phyloP scores from a whole-genome alignment of 371 early-diverging fungal genomes.

The Zancudomyces culisetae region DNA sequence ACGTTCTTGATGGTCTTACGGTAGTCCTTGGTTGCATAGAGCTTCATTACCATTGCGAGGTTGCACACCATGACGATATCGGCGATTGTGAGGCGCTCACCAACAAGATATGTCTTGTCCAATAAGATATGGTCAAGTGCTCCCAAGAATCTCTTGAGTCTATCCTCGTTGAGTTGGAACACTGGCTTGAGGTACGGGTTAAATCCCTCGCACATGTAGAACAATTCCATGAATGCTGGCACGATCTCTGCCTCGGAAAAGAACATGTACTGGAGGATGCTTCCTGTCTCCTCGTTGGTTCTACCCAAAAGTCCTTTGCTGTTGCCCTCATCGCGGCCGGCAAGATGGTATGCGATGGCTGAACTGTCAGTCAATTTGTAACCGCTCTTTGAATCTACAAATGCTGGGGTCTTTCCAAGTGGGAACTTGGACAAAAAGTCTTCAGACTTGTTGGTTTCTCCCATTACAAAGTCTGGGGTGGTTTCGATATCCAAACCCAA shows the following conservation, averaged over 20 bases:
- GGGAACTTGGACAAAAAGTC: conserved; percentile 75
- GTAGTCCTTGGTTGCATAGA: conserved; percentile 36
- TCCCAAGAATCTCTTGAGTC: conserved; percentile 35
- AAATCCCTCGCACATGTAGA: conserved; percentile 48
- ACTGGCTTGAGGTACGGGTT: conserved; percentile 41
- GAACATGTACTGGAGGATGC: conserved; percentile 58
- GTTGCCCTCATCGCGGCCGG: conserved; percentile 13
- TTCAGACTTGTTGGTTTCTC: conserved; percentile 45
- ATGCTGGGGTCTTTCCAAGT: conserved; percentile 58
- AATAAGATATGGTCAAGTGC: conserved; percentile 52
- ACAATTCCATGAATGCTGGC: conserved; percentile 30
- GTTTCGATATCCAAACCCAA: conserved; percentile 47
- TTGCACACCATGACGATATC: conserved; percentile 53
- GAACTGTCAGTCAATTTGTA: conserved; percentile 53
- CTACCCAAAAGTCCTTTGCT: conserved; percentile 17
- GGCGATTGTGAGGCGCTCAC: conserved; percentile 74
- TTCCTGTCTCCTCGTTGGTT: conserved; percentile 42
- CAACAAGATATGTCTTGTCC: conserved; percentile 75
- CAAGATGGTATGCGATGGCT: conserved; percentile 78
- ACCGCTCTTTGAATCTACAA: conserved; percentile 53
- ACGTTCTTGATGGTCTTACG: conserved; percentile 65
- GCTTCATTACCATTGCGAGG: conserved; percentile 38
- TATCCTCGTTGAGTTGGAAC: conserved; percentile 43
- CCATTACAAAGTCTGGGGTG: conserved; percentile 41
- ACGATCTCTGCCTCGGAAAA: conserved; percentile 45